Base-by-base conservation (phyloP, 2,329 filamentous ascomycete species). In the Aspergillus sp. region DNA sequence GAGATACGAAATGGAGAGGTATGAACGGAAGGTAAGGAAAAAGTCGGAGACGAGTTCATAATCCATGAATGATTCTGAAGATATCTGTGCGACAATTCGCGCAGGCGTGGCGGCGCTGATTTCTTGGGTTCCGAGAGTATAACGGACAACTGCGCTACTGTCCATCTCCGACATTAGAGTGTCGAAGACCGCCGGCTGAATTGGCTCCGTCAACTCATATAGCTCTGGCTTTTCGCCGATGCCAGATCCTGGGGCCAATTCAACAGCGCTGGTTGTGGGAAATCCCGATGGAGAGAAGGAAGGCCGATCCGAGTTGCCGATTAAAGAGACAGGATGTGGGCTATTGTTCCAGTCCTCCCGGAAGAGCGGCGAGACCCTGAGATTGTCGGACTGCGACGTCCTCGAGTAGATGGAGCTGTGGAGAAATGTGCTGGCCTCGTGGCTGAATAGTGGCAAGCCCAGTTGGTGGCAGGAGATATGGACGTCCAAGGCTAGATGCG, bases 1-100 rank as follows among this genome's bases (percentile, higher is more conserved):
- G 3, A 99, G 79, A 62, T 93, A 87, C 17, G 80, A 78, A 0
- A 88, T 79, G 11, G 89, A 85, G 53, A 99, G 78, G 66, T 96
- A 99, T 3, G 88, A 83, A 45, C 94, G 89, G 66, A 90, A 99
- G 0, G 94, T 97, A 19, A 99, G 82, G 65, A 99, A 99, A 73
- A 99, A 99, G 70, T 99, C 94, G 1, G 94, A 97, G 4, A 99
- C 83, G 4, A 99, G 81, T 65, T 97, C 93, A 69, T 99, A 99
- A 70, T 99, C 93, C 65, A 99, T 84, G 67, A 97, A 96, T 46
- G 85, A 91, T 14, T 94, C 90, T 0, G 94, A 97, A 0, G 94
- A 97, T 57, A 99, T 96, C 73, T 99, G 92, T 11, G 93, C 92
- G 46, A 99, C 89, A 35, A 99, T 84, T 11, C 94, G 87, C 3